Base-by-base conservation (phyloP, 441 rosid genomes). In the Jatropha podagrica region DNA sequence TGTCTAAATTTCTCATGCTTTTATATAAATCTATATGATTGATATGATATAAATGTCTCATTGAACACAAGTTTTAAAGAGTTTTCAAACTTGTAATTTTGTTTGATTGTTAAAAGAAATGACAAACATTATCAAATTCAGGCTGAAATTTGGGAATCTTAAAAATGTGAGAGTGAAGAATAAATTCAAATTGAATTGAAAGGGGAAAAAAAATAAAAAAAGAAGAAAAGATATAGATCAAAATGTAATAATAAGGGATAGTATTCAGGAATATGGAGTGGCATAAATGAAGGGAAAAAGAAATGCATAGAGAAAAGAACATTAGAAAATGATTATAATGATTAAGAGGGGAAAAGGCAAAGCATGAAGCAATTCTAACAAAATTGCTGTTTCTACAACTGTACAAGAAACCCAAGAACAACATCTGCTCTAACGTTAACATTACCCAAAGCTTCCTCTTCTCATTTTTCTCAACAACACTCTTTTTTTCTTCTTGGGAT, bases 381-480 rank as follows among this genome's bases (percentile, higher is more conserved):
- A 59, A 78, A 78, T 79, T 83, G 77, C 75, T 79, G 80, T 82
- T 83, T 78, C 79, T 83, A 83, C 73, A 71, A 81, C 87, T 92
- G 87, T 89, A 92, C 95, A 88, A 75, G 69, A 77, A 60, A 74
- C 73, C 80, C 75, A 80, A 82, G 76, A 74, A 23, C 79, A 73
- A 71, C 71, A 68, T 60, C 76, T 71, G 1, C 1, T 32, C 32
- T 32, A 32, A 74, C 60, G 61, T 68, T 64, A 56, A 71, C 54
- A 77, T 38, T 42, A 52, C 76, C 79, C 62, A 79, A 74, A 69
- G 68, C 67, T 65, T 27, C 27, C 70, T 68, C 48, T 74, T 68
- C 58, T 77, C 69, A 48, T 44, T 61, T 78, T 59, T 61, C 69
- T 69, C 48, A 62, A 60, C 17, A 15, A 58, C 77, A 48, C 64